These are phyloP conservation scores for Chalciporus sp. DNA, from an alignment of 1,284 basidiomycete species.

Conservation along the genomic window DNA sequence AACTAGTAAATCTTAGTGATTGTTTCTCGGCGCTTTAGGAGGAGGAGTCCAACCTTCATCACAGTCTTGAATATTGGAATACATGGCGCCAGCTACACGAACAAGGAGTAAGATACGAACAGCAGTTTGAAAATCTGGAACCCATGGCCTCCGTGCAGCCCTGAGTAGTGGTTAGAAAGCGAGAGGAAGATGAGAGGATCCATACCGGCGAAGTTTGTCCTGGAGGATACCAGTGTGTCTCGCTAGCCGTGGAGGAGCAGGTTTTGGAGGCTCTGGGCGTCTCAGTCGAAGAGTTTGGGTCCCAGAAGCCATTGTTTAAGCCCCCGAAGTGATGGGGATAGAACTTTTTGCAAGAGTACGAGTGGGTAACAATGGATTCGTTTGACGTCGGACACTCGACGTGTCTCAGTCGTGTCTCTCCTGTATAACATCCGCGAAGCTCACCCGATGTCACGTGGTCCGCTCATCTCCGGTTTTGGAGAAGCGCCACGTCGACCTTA, in stretches of 20 bases:
- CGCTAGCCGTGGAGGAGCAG: slow-evolving; percentile 32
- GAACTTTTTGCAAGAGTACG: background rate
- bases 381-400: background rate
- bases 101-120: slow-evolving; percentile 83
- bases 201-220: slow-evolving; percentile 72
- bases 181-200: slow-evolving; percentile 1
- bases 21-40: background rate
- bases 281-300: slow-evolving; percentile 60
- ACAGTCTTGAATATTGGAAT: slow-evolving; percentile 93
- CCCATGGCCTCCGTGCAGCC: slow-evolving; percentile 76
- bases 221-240: slow-evolving; percentile 72
- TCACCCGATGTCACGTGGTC: background rate
- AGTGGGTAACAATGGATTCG: background rate
- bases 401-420: no score
- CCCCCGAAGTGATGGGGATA: background rate
- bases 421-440: background rate
- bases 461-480: background rate
- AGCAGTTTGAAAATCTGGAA: slow-evolving; percentile 80
- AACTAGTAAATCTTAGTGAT: slow-evolving; percentile 49
- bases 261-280: slow-evolving; percentile 46
- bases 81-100: slow-evolving; percentile 90
- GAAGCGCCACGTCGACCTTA: no score
- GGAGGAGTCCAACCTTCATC: slow-evolving; percentile 77
- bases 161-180: slow-evolving; percentile 37
- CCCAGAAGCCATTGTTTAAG: slow-evolving; percentile 33